phyloP scores from a whole-genome alignment of 176 grass and related monocot species.

The Raddia guianensis region DNA sequence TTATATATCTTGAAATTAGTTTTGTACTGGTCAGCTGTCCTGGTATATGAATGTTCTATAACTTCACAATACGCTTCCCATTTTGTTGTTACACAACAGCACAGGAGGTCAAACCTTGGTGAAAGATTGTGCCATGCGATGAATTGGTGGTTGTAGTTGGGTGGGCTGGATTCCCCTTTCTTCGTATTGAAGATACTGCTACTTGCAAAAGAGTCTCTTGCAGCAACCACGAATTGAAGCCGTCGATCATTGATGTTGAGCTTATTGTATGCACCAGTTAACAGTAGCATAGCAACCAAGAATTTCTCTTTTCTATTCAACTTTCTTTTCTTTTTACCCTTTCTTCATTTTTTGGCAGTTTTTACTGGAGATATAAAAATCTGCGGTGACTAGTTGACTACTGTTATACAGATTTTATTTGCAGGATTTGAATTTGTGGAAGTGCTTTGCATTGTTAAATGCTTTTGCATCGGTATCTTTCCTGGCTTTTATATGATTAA shows the following conservation, averaged over 20 bases:
- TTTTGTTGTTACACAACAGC: conserved; percentile 33
- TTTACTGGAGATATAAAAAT: background rate
- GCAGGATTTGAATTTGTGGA: background rate
- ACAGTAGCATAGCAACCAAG: background rate
- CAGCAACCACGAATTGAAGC: background rate
- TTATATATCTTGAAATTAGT: background rate
- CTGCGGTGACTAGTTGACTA: background rate
- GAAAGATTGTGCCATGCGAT: conserved; percentile 57
- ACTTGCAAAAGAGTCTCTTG: conserved; percentile 19
- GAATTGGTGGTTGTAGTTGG: background rate
- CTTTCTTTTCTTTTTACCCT: background rate
- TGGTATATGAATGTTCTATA: conserved; percentile 15
- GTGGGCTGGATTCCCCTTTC: background rate
- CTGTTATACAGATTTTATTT: background rate
- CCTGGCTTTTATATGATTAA: background rate
- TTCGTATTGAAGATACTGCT: background rate
- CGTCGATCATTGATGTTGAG: background rate
- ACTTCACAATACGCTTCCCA: background rate
- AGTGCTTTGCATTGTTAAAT: background rate
- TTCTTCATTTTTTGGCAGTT: background rate
- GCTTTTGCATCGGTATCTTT: background rate
- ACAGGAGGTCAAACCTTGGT: conserved; percentile 53
- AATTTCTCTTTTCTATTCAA: background rate
- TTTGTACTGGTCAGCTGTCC: background rate
- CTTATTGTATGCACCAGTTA: background rate